Conservation (phyloP, 768 basidiomycete species). For the Mycena indigotica region DNA sequence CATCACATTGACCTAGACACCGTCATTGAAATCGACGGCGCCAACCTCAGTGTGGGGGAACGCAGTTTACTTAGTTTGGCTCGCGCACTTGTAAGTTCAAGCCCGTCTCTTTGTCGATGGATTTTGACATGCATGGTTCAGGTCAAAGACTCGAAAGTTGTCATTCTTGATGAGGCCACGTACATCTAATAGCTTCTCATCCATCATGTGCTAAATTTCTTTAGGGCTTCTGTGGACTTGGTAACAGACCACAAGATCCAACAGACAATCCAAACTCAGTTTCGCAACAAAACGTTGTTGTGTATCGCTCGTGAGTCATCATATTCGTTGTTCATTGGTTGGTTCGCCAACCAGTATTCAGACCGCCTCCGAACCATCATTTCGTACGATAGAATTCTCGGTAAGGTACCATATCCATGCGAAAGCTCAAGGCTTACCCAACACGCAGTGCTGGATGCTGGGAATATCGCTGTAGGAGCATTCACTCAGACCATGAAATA, state of each 20-base stretch:
- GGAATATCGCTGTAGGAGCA: slow-evolving; percentile 51
- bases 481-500: background rate
- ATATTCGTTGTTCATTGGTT: background rate
- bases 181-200: slow-evolving; percentile 20
- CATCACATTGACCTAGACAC: slow-evolving; percentile 66
- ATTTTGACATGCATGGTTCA: slow-evolving; percentile 75
- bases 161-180: slow-evolving; percentile 82
- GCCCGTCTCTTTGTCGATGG: slow-evolving; percentile 66
- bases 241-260: slow-evolving; percentile 86
- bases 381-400: slow-evolving; percentile 67
- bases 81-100: slow-evolving; percentile 68
- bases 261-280: slow-evolving; percentile 72
- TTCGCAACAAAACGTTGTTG: slow-evolving; percentile 70
- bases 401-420: slow-evolving; percentile 1
- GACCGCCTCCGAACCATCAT: slow-evolving; percentile 81
- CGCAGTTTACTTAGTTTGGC: slow-evolving; percentile 76
- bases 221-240: slow-evolving; percentile 67
- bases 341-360: slow-evolving; percentile 25
- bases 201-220: slow-evolving; percentile 5
- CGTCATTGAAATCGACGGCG: slow-evolving; percentile 75
- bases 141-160: slow-evolving; percentile 73
- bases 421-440: background rate
- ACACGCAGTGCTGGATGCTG: slow-evolving; percentile 58
- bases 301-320: slow-evolving; percentile 73
- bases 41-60: slow-evolving; percentile 72